These are phyloP conservation scores for Coniochaeta prunicola DNA, from an alignment of 2,329 filamentous ascomycete species.

Conservation along the genomic window DNA sequence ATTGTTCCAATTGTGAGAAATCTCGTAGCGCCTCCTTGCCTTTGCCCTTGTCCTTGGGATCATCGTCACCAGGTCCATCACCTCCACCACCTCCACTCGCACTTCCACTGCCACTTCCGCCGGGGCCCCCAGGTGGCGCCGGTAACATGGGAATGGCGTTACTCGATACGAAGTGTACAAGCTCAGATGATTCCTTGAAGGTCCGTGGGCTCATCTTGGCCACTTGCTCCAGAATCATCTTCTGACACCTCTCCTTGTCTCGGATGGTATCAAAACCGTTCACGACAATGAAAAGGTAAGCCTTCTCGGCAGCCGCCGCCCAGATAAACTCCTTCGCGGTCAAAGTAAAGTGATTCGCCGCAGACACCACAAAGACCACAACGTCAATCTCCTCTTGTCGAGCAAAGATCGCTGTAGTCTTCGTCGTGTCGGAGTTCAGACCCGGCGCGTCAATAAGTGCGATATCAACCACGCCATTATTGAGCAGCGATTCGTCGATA, in stretches of 20 bases:
- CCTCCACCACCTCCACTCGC: conserved; percentile 49
- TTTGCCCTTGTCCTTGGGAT: conserved; percentile 73
- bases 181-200: conserved; percentile 82
- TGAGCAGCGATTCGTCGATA: conserved; percentile 88
- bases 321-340: conserved; percentile 98
- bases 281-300: conserved; percentile 98
- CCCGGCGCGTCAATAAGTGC: conserved; percentile 95
- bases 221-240: conserved; percentile 89
- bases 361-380: conserved; percentile 95
- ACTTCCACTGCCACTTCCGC: conserved; percentile 45
- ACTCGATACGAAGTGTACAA: conserved; percentile 97
- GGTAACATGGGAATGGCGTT: conserved; percentile 79
- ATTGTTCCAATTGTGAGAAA: conserved; percentile 84
- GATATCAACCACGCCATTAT: conserved; percentile 97
- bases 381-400: conserved; percentile 98
- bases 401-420: conserved; percentile 95
- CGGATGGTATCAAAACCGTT: conserved; percentile 94
- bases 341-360: conserved; percentile 94
- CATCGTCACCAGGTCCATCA: conserved; percentile 39
- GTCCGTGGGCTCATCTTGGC: conserved; percentile 82
- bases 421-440: conserved; percentile 90
- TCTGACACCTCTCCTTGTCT: conserved; percentile 84
- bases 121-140: conserved; percentile 46
- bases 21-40: conserved; percentile 82
- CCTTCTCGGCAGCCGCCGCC: conserved; percentile 92